Base-by-base conservation (phyloP, 148 eudicot species). In the Fagopyrum esculentum region DNA sequence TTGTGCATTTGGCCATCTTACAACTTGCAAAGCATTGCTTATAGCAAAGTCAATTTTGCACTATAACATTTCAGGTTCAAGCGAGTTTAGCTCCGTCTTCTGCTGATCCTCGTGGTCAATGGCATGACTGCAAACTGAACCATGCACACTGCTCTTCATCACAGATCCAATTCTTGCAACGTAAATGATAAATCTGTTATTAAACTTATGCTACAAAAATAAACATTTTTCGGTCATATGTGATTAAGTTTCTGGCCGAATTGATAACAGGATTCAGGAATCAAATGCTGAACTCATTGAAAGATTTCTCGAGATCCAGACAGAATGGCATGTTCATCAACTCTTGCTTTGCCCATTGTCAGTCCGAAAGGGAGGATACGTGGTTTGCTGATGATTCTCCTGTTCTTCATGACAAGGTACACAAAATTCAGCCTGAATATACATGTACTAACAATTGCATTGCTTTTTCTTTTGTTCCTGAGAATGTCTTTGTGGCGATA, bases 301-400 rank as follows among this genome's bases (percentile, higher is more conserved):
- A 83, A 80, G 79, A 77, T 47, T 92, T 95, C 72, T 77, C 90
- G 9, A 75, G 19, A 35, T 83, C 94, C 1, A 80, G 73, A 54
- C 84, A 86, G 72, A 95, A 89, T 69, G 99, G 98, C 6, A 51
- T 92, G 56, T 95, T 92, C 80, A 74, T 95, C 69, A 95, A 95
- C 76, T 92, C 98, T 7, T 95, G 98, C 78, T 95, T 92, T 66
- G 94, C 99, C 68, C 99, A 95, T 81, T 95, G 99, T 89, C 99
- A 95, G 57, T 84, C 99, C 6, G 99, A 95, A 85, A 90, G 89
- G 82, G 98, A 95, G 80, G 97, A 95, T 68, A 95, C 99, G 29
- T 95, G 99, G 99, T 95, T 95, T 75, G 88, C 97, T 3, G 93
- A 95, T 74, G 83, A 89, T 72, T 92, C 99, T 17, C 99, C 99